Base-by-base conservation (phyloP, 1,284 basidiomycete genomes). In the Kwoniella shivajii region DNA sequence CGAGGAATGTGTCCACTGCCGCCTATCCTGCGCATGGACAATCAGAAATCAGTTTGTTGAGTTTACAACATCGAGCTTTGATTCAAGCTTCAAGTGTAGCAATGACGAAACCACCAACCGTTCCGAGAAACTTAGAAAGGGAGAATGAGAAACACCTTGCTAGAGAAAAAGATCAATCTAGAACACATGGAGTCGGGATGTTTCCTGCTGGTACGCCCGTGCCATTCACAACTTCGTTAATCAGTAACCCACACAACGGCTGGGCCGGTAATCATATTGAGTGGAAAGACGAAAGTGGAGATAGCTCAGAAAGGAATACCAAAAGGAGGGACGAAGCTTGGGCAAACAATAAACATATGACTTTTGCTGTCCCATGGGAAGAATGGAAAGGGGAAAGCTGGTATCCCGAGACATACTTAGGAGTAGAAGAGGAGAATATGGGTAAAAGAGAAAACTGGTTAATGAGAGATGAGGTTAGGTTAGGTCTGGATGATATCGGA, bases 381-480 rank as follows among this genome's bases (percentile, higher is more conserved):
- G 54, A 58, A 6, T 78, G 77, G 77, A 60, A 65, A 57, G 77
- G 77, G 2, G 75, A 78, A 50, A 70, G 66, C 4, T 78, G 73
- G 72, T 75, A 68, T 66, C 68, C 69, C 2, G 75, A 75, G 57
- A 71, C 72, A 66, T 72, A 60, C 46, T 29, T 33, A 18, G 56
- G 33, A 27, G 13, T 54, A 30, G 26, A 43, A 45, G 45, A 47
- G 24, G 14, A 36, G 13, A 33, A 47, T 16, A 59, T 57, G 46
- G 59, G 43, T 42, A 59, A 45, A 39, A 36, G 45, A 36, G 45
- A 57, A 38, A 66, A 64, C 2, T 74, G 73, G 73, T 61, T 43
- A 37, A 54, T 60, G 48, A 57, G 65, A 16, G 60, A 63, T 5
- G 65, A 74, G 11, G 68, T 76, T 33, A 63, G 64, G 5, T 36